Conservation (phyloP, 1,139 yeast species). For the Suhomyces choctaworum region DNA sequence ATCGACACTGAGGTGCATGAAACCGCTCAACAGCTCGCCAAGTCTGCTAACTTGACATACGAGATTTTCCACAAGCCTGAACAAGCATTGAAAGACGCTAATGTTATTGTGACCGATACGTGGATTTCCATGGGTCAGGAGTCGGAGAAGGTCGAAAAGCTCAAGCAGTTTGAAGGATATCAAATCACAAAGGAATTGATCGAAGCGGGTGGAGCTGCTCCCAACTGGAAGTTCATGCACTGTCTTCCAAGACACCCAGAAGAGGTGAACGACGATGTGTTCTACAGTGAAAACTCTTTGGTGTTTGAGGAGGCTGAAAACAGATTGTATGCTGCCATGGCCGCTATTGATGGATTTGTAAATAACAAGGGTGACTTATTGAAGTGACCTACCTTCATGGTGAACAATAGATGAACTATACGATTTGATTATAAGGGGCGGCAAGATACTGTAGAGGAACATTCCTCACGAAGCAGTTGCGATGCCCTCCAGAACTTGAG, state of each 20-base stretch:
- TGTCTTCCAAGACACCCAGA: conserved; percentile 94
- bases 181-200: conserved; percentile 76
- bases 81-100: conserved; percentile 69
- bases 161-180: conserved; percentile 81
- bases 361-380: conserved; percentile 51
- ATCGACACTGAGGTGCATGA: conserved; percentile 58
- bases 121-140: conserved; percentile 99
- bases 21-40: conserved; percentile 55
- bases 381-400: too few species aligned
- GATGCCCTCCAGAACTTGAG: too few species aligned
- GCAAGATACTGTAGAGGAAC: too few species aligned
- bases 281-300: conserved; percentile 77
- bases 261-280: conserved; percentile 91
- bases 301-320: conserved; percentile 97
- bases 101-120: conserved; percentile 92
- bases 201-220: conserved; percentile 52
- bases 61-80: conserved; percentile 72
- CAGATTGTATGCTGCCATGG: conserved; percentile 93
- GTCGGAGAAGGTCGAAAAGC: conserved; percentile 64
- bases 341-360: conserved; percentile 87
- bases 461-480: too few species aligned
- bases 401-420: too few species aligned
- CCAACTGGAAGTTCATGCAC: conserved; percentile 90
- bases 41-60: conserved; percentile 54
- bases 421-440: too few species aligned